Conservation (phyloP, 2,329 filamentous ascomycete species). For the Alternaria novae-zelandiae region DNA sequence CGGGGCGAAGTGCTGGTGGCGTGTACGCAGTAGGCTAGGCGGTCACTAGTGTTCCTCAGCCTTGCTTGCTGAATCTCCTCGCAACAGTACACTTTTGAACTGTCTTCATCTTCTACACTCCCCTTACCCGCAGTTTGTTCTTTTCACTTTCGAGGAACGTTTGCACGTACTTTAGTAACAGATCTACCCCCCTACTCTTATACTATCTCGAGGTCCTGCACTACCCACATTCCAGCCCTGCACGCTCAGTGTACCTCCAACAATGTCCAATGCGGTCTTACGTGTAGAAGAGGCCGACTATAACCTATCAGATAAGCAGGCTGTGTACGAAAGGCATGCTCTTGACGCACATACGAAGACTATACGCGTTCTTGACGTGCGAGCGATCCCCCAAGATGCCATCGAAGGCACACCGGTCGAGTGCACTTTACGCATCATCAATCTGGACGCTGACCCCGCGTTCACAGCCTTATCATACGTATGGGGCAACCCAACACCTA, state of each 20-base stretch:
- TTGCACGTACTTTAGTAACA: not conserved
- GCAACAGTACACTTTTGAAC: no score
- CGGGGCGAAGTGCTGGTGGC: no score
- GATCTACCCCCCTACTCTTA: not conserved
- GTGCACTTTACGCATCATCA: not conserved
- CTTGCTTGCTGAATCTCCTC: no score
- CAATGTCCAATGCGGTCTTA: not conserved
- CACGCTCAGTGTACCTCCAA: not conserved
- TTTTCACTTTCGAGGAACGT: no score
- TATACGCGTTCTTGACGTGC: not conserved
- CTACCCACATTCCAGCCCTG: not conserved
- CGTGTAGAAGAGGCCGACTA: rapidly evolving
- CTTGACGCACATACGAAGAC: not conserved
- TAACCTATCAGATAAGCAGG: rapidly evolving
- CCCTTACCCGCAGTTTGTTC: no score
- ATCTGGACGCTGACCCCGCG: not conserved
- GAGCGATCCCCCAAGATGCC: not conserved
- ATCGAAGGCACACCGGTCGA: not conserved
- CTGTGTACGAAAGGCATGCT: not conserved
- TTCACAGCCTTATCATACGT: not conserved
- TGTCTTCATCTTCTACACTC: no score
- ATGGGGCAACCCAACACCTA: not conserved
- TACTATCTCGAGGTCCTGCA: not conserved
- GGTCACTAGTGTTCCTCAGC: no score
- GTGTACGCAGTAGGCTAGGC: no score